A percentile compares a stretch with the other conserved stretches of the same genome.
Conservation (phyloP, 192 early-diverging fungal genomes). For the Rhizophlyctis rosea region DNA sequence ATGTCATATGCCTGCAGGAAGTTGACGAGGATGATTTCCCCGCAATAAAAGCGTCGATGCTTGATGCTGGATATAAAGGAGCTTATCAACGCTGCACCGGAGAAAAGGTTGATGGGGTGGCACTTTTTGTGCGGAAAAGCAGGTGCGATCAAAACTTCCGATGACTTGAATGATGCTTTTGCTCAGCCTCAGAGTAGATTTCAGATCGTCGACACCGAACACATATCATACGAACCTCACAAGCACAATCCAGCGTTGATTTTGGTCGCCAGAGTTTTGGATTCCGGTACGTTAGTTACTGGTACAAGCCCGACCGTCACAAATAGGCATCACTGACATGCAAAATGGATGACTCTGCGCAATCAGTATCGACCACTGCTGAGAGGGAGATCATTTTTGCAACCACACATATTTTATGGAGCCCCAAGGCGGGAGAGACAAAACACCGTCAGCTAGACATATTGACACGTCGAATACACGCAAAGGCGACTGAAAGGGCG, state of each 20-base stretch:
- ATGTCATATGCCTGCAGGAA: constrained; percentile 29
- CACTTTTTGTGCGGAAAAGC: constrained; percentile 14
- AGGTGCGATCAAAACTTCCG: neutral
- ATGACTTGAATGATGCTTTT: neutral
- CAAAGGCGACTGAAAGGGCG: constrained; percentile 10
- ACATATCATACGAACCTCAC: constrained; percentile 12
- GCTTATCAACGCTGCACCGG: constrained; percentile 24
- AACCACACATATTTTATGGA: constrained; percentile 24
- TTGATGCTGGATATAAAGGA: constrained; percentile 11
- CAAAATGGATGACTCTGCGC: too few species aligned
- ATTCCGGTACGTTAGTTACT: constrained; percentile 4
- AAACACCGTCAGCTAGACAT: constrained; percentile 13
- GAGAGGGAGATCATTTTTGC: constrained; percentile 15
- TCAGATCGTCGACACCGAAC: neutral
- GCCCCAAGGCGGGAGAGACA: constrained; percentile 11
- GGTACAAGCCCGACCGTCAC: too few species aligned
- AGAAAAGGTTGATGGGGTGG: constrained; percentile 18
- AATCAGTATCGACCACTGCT: too few species aligned
- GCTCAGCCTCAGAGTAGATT: neutral
- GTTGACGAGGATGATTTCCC: constrained; percentile 15
- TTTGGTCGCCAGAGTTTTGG: neutral
- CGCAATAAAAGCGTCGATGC: neutral
- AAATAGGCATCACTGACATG: too few species aligned
- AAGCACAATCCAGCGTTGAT: constrained; percentile 19
- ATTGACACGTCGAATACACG: neutral